Base-by-base conservation (phyloP, 2,329 filamentous ascomycete genomes). In the Fusarium pseudoanthophilum region DNA sequence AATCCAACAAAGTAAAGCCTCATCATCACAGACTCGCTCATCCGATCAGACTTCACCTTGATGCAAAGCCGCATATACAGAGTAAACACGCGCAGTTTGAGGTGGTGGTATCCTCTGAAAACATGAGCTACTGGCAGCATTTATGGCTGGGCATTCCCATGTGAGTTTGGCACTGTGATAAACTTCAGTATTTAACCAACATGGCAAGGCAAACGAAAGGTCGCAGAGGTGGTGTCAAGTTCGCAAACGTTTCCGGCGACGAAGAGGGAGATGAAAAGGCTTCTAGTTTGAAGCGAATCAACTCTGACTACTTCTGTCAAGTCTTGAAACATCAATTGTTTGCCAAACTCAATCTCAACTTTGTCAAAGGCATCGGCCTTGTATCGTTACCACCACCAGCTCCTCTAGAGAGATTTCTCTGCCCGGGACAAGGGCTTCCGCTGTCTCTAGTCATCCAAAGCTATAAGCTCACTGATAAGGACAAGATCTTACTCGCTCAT, bases 261-360 rank as follows among this genome's bases (percentile, higher is more conserved):
- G 56, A 49, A 0, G 56, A 59, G 7, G 7, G 26, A 24, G 14
- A 18, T 1, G 0, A 3, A 0, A 5, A 30, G 2, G 2, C 6
- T 5, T 13, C 18, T 4, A 7, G 2, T 1, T 20, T 30, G 0
- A 24, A 59, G 1, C 5, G 32, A 0, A 37, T 59, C 8, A 49
- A 49, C 7, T 37, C 42, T 1, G 42, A 59, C 4, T 59, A 59
- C 16, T 59, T 59, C 24, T 59, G 56, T 0, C 13, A 51, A 11
- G 24, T 59, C 0, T 18, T 59, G 0, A 37, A 51, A 16, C 21
- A 30, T 4, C 32, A 37, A 1, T 4, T 51, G 1, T 59, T 59
- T 2, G 56, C 56, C 2, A 59, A 59, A 39, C 1, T 59, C 11
- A 59, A 49, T 1, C 32, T 59, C 20, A 49, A 59, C 18, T 49